Base-by-base conservation (phyloP, 345 rosid species). In the Kandelia obovata region DNA sequence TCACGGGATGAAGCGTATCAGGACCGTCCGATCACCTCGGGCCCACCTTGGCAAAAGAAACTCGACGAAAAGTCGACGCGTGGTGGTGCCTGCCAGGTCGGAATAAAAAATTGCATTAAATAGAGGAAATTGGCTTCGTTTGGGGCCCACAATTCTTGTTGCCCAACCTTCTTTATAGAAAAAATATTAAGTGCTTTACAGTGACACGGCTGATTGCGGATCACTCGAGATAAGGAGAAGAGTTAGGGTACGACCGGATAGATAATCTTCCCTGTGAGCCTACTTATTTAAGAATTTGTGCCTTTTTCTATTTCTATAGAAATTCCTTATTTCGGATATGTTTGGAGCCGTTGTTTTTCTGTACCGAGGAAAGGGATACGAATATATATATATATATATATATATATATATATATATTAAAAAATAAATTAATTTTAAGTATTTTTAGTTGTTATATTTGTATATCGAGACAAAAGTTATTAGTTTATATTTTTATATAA, bases 161-260 rank as follows among this genome's bases (percentile, higher is more conserved):
- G 71, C 62, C 61, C 15, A 23, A 16, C 34, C 28, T 37, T 35
- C 1, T 67, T 26, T 51, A 9, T 28, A 64, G 19, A 5, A 15
- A 43, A 13, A 43, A 43, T 20, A n/a, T 5, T 21, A 30, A 65
- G 30, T 52, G 59, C 46, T n/a, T 46, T 37, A 57, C 7, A 17
- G 47, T 35, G 16, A 39, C 63, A 63, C 57, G 71, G 71, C 57
- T 37, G 4, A 19, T 67, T 39, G 26, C 5, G 53, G 71, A 57
- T 57, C 71, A 57, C 57, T 57, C 55, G 52, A 15, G 59, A 56
- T 10, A 20, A 23, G 30, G 16, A 25, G 59, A 1, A 27, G 10
- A 25, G 59, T 15, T 56, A 56, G 15, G 30, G 59, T 56, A 15
- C 2, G 30, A 13, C 59, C 26, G 28, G 59, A 23, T 23, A 10